A percentile compares a stretch with the other conserved stretches of the same genome.
These are phyloP conservation scores for Adiantum capillusveneris DNA, from an alignment of 75 land plant species.

Conservation along the genomic window DNA sequence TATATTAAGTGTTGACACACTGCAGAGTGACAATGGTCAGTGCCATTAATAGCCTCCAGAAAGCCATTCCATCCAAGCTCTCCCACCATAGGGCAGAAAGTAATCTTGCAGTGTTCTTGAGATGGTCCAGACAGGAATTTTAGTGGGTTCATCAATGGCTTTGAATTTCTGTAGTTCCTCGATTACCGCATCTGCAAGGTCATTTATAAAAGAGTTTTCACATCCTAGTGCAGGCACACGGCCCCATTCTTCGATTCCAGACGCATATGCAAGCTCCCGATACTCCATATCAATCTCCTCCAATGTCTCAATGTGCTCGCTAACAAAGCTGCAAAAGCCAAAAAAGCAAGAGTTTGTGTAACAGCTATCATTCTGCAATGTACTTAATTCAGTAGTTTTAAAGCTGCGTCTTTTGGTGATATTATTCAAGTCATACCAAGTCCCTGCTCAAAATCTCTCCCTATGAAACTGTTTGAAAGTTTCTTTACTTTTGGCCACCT, in stretches of 20 bases:
- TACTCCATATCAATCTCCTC: constrained; percentile 94
- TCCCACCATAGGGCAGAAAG: not conserved
- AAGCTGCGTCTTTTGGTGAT: no score
- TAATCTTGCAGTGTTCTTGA: constrained; percentile 1
- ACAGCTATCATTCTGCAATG: not conserved
- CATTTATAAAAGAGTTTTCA: constrained; percentile 61
- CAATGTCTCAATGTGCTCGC: constrained; percentile 87
- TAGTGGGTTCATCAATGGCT: constrained; percentile 21
- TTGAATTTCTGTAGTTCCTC: constrained; percentile 62
- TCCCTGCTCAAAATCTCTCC: no score
- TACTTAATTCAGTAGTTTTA: no score
- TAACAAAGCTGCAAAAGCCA: constrained; percentile 74
- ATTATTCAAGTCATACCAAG: not conserved
- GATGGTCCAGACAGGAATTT: not conserved
- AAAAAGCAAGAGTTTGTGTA: no score
- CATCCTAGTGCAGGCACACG: constrained; percentile 82
- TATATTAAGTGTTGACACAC: no score
- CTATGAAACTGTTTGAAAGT: no score
- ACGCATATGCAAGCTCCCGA: constrained; percentile 67
- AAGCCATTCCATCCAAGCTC: constrained; percentile 9
- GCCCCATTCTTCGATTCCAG: constrained; percentile 80
- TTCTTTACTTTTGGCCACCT: no score
- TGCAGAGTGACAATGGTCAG: no score
- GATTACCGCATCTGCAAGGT: constrained; percentile 79
- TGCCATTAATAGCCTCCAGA: not conserved